phyloP scores from a whole-genome alignment of 2,329 filamentous ascomycete genomes.

The Diaporthe amygdali region DNA sequence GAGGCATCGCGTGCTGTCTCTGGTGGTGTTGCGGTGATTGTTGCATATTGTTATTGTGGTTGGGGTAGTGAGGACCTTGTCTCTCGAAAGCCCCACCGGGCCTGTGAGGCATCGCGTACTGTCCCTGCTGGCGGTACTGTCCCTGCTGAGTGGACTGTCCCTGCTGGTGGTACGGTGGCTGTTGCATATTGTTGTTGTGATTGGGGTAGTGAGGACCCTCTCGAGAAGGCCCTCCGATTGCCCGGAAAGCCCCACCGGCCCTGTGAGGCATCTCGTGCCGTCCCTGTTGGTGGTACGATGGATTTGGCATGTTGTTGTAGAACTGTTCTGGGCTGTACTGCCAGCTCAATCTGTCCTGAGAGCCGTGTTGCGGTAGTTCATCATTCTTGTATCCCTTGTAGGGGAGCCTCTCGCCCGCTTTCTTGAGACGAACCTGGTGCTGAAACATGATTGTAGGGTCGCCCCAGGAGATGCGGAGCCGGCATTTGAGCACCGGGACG shows the following conservation, averaged over 20 bases:
- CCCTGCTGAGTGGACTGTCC: no score
- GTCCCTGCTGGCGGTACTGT: no score
- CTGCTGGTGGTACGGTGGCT: no score
- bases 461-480: constrained; percentile 10
- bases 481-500: not conserved
- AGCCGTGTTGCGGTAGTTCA: not conserved
- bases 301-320: not conserved
- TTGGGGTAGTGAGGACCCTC: not conserved
- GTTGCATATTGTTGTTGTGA: no score
- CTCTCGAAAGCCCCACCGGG: no score
- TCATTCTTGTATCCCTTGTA: not conserved
- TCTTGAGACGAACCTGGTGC: not conserved
- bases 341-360: not conserved
- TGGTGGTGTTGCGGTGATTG: not conserved
- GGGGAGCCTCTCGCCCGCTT: not conserved
- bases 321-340: not conserved
- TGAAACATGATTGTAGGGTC: not conserved
- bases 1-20: not conserved
- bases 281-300: not conserved
- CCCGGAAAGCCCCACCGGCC: no score
- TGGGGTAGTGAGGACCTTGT: no score
- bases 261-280: not conserved
- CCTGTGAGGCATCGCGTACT: no score
- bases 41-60: no score
- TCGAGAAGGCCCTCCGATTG: fast-evolving